phyloP scores from a whole-genome alignment of 257 asterid genomes.

The Datura wrightii region DNA sequence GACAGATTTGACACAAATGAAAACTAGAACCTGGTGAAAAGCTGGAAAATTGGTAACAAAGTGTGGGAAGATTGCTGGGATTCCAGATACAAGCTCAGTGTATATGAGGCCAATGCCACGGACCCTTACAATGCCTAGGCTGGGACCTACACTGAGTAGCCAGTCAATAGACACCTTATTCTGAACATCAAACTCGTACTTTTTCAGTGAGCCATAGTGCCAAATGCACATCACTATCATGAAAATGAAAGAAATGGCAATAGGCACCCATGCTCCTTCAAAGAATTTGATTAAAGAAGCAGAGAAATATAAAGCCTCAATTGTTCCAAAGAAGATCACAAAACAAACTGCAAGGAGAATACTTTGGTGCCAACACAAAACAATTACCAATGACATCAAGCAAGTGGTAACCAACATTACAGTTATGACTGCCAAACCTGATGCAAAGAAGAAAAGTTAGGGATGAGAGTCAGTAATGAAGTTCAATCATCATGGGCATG shows the following conservation, averaged over 20 bases:
- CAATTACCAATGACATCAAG: slow-evolving; percentile 88
- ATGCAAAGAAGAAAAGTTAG: slow-evolving; percentile 11
- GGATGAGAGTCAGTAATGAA: not conserved
- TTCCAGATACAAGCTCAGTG: slow-evolving; percentile 10
- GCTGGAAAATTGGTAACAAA: slow-evolving; percentile 93
- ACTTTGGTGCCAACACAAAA: slow-evolving; percentile 77
- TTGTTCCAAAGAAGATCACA: slow-evolving; percentile 73
- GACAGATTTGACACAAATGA: slow-evolving; percentile 82
- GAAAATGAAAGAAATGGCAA: slow-evolving; percentile 46
- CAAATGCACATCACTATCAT: slow-evolving; percentile 24
- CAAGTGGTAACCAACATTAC: slow-evolving; percentile 97
- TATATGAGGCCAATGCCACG: slow-evolving; percentile 27
- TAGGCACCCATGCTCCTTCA: slow-evolving; percentile 97
- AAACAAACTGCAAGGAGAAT: slow-evolving; percentile 68
- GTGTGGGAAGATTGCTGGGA: slow-evolving; percentile 82
- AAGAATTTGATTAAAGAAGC: slow-evolving; percentile 81
- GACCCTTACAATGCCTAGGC: slow-evolving; percentile 22
- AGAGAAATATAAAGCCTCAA: slow-evolving; percentile 79
- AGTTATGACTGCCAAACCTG: slow-evolving; percentile 92
- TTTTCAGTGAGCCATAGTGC: slow-evolving; percentile 23
- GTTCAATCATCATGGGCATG: not conserved
- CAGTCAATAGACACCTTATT: slow-evolving; percentile 16
- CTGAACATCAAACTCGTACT: slow-evolving; percentile 25
- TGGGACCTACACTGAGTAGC: slow-evolving; percentile 21
- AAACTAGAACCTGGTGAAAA: slow-evolving; percentile 86